phyloP scores from a whole-genome alignment of 345 rosid species.

The Nephelium lappaceum region DNA sequence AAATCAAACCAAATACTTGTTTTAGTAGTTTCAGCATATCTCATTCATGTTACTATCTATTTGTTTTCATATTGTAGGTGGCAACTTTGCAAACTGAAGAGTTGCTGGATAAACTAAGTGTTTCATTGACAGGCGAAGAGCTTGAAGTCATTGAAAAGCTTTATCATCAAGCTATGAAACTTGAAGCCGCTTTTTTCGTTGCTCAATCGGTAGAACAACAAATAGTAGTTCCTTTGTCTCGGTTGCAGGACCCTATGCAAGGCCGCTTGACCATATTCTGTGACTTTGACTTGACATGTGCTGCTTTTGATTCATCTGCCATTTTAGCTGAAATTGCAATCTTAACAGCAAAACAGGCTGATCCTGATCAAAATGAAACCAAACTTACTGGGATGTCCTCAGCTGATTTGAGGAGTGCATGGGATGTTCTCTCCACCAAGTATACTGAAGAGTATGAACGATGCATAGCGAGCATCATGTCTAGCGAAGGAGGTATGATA shows the following conservation, averaged over 20 bases:
- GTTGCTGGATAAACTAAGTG: constrained; percentile 54
- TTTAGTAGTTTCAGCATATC: background rate
- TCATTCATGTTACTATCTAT: constrained; percentile 9
- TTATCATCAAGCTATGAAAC: constrained; percentile 54
- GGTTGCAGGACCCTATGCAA: constrained; percentile 32
- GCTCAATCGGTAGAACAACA: constrained; percentile 45
- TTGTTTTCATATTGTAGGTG: constrained; percentile 39
- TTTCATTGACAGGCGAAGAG: constrained; percentile 58
- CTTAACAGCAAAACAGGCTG: constrained; percentile 44
- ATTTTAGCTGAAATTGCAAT: constrained; percentile 66
- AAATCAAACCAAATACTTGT: constrained; percentile 9
- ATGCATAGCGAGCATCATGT: constrained; percentile 46
- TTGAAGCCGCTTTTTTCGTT: constrained; percentile 45
- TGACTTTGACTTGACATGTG: constrained; percentile 65
- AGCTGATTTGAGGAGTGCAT: constrained; percentile 45
- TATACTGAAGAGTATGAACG: constrained; percentile 52
- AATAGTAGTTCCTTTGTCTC: constrained; percentile 43
- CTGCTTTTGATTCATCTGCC: constrained; percentile 61
- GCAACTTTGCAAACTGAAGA: constrained; percentile 51
- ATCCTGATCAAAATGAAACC: constrained; percentile 30
- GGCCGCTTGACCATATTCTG: constrained; percentile 45
- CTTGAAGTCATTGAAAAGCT: constrained; percentile 54
- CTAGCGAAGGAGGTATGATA: constrained; percentile 33
- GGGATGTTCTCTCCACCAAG: constrained; percentile 48
- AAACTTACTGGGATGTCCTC: constrained; percentile 42